Percentiles rank a stretch among this genome's conserved stretches.
phyloP scores from a whole-genome alignment of 257 asterid species.

The Euphrasia confusa region DNA sequence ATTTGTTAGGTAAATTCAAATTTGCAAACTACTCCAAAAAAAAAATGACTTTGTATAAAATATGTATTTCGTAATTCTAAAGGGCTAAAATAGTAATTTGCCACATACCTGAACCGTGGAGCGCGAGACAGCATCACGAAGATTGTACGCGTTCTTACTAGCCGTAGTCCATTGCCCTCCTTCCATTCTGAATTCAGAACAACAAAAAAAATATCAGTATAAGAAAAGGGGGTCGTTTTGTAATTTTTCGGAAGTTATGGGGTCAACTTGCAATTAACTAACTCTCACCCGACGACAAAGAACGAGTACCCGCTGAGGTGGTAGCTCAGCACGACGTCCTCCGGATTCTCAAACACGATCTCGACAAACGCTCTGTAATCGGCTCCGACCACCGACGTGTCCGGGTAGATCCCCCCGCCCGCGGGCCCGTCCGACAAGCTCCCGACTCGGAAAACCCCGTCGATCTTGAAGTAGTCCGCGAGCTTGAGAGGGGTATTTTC shows the following conservation, averaged over 20 bases:
- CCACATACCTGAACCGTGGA: conserved; percentile 67
- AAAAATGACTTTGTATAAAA: too few relatives aligned
- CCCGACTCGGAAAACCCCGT: conserved; percentile 62
- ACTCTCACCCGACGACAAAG: conserved; percentile 82
- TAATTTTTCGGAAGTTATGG: too few relatives aligned
- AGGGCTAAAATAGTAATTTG: not conserved
- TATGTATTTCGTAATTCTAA: too few relatives aligned
- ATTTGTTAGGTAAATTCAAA: too few relatives aligned
- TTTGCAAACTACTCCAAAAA: too few relatives aligned
- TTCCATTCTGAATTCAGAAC: conserved; percentile 64
- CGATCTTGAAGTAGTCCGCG: conserved; percentile 71
- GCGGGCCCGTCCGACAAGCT: conserved; percentile 56
- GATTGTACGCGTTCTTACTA: conserved; percentile 61
- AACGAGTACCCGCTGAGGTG: conserved; percentile 82
- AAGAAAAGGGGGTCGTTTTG: too few relatives aligned
- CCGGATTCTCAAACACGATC: conserved; percentile 65
- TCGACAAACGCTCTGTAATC: conserved; percentile 75
- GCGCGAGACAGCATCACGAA: conserved; percentile 85
- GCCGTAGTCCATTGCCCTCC: conserved; percentile 77
- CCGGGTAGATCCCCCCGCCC: conserved; percentile 75
- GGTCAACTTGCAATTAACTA: not conserved
- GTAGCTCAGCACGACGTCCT: conserved; percentile 75
- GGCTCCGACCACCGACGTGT: conserved; percentile 64
- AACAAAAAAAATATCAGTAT: not conserved
- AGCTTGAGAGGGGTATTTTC: conserved; percentile 55